Evolutionary conservation across 2,329 filamentous ascomycete species (phyloP).

Genomic region (Xylariales sp.): DNA sequence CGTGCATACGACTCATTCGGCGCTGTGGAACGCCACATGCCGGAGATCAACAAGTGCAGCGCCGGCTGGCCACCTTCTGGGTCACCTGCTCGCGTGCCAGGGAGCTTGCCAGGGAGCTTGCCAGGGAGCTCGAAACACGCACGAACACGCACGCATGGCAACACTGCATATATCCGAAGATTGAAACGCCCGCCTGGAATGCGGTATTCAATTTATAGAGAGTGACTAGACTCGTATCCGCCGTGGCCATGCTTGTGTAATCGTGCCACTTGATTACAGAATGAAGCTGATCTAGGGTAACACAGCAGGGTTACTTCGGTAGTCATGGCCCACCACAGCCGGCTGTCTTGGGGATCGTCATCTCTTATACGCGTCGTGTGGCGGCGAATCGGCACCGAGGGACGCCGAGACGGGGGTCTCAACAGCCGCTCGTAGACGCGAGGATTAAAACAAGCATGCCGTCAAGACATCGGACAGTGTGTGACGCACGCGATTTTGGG

Average conservation of each 20-base stretch:
- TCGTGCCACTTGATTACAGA: conserved; percentile 6
- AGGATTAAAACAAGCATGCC: conserved; percentile 33
- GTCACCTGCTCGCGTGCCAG: conserved; percentile 23
- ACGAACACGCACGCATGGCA: conserved; percentile 23
- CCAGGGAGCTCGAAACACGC: conserved; percentile 15
- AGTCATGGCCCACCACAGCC: conserved; percentile 10
- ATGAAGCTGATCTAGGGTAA: conserved; percentile 2
- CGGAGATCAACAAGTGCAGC: conserved; percentile 14
- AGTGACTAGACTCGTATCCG: conserved; percentile 41
- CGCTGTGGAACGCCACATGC: conserved; percentile 21
- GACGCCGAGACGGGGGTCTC: conserved; percentile 39
- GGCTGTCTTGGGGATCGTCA: conserved; percentile 21
- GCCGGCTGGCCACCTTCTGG: conserved; percentile 1
- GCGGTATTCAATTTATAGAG: conserved; percentile 16
- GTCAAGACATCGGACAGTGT: conserved; percentile 19
- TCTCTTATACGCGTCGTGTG: conserved; percentile 19
- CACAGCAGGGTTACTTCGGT: conserved; percentile 23
- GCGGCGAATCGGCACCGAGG: conserved; percentile 40
- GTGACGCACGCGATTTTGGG: neutral
- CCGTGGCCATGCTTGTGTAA: conserved; percentile 40
- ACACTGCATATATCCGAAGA: conserved; percentile 35
- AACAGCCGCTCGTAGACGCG: conserved; percentile 36
- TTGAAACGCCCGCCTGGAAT: conserved; percentile 16
- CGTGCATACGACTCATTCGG: conserved; percentile 11
- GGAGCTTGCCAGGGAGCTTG: conserved; percentile 20